Percentiles rank a stretch among this genome's conserved stretches.
These are phyloP conservation scores for Acer yangbiense DNA, from an alignment of 345 rosid genomes.

Conservation along the genomic window DNA sequence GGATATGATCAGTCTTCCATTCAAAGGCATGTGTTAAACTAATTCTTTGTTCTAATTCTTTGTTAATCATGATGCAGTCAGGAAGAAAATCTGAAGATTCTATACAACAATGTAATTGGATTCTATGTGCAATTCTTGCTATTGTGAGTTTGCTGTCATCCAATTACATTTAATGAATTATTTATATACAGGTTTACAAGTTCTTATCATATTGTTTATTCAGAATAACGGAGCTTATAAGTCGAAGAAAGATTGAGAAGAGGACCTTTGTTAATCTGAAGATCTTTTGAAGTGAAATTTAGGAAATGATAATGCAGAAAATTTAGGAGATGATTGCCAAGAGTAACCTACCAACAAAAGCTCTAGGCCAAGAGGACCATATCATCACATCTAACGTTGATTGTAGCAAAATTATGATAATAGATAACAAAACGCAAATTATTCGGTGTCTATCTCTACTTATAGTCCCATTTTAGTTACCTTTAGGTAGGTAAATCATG, in stretches of 20 bases:
- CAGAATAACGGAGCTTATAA: slow-evolving; percentile 69
- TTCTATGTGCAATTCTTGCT: slow-evolving; percentile 86
- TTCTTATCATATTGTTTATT: slow-evolving; percentile 28
- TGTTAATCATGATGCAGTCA: slow-evolving; percentile 59
- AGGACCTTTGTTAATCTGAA: too few relatives aligned
- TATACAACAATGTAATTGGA: slow-evolving; percentile 76
- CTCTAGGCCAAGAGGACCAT: slow-evolving; percentile 70
- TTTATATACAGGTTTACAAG: slow-evolving; percentile 13
- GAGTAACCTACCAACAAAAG: slow-evolving; percentile 70
- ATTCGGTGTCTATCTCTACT: too few relatives aligned
- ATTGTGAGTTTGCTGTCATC: slow-evolving; percentile 46
- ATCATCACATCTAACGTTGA: slow-evolving; percentile 82
- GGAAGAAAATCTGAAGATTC: slow-evolving; percentile 55
- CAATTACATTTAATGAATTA: background rate
- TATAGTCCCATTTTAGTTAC: too few relatives aligned
- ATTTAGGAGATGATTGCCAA: too few relatives aligned
- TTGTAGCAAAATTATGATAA: too few relatives aligned
- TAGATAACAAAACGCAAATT: too few relatives aligned
- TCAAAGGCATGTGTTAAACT: slow-evolving; percentile 52
- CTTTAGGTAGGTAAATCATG: too few relatives aligned
- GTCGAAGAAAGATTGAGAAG: slow-evolving; percentile 60
- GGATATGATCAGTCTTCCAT: slow-evolving; percentile 53
- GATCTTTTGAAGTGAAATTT: slow-evolving; percentile 47
- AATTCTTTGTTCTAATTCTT: too few relatives aligned
- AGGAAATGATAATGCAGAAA: too few relatives aligned